These are phyloP conservation scores for Mercurialis annua DNA, from an alignment of 345 rosid species.

Conservation along the genomic window DNA sequence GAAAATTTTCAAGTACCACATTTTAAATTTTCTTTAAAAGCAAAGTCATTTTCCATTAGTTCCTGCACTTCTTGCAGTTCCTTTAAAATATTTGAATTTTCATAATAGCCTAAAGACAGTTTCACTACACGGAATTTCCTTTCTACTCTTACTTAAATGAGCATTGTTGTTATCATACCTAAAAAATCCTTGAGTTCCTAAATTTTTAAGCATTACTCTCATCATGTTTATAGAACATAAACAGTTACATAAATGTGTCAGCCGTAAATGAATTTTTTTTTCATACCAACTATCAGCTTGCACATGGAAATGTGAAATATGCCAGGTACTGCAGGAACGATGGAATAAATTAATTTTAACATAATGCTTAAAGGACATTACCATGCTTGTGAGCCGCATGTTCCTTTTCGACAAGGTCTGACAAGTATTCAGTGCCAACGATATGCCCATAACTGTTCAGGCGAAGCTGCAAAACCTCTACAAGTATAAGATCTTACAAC, in stretches of 20 bases:
- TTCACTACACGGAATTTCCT: neutral
- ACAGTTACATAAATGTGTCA: no score
- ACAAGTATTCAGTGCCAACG: slow-evolving; percentile 85
- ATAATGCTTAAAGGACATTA: slow-evolving; percentile 27
- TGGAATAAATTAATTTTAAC: neutral
- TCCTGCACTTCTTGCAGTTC: neutral
- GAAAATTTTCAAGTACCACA: neutral
- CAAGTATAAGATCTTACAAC: slow-evolving; percentile 1
- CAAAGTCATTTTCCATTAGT: neutral
- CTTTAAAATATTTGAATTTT: neutral
- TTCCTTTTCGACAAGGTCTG: slow-evolving; percentile 93
- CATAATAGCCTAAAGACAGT: neutral
- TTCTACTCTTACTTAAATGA: neutral
- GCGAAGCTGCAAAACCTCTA: slow-evolving; percentile 73
- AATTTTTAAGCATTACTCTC: neutral
- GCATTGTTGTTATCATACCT: neutral
- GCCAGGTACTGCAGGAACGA: no score
- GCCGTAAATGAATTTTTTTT: no score
- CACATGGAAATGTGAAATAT: no score
- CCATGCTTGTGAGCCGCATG: slow-evolving; percentile 71
- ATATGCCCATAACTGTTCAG: slow-evolving; percentile 77
- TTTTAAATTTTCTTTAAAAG: neutral
- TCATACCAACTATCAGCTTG: no score
- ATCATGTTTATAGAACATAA: no score
- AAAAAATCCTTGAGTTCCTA: neutral